phyloP scores from a whole-genome alignment of 257 asterid species.

The Knoxia roxburghii region DNA sequence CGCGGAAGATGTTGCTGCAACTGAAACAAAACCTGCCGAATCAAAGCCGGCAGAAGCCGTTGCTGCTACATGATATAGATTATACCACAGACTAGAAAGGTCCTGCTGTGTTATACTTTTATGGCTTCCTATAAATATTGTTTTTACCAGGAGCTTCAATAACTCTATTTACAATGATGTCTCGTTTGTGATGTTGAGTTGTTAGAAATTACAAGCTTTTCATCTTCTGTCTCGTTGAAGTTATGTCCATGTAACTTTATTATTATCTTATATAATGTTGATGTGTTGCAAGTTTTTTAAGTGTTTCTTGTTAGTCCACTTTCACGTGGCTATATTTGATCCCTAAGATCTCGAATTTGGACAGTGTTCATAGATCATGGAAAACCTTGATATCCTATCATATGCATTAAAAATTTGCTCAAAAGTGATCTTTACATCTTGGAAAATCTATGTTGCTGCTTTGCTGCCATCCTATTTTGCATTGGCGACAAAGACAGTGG shows the following conservation, averaged over 20 bases:
- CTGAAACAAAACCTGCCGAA: constrained; percentile 12
- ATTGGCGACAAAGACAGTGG: no score
- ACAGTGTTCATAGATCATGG: no score
- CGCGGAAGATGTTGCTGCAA: constrained; percentile 8
- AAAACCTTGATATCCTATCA: no score
- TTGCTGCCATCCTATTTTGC: no score
- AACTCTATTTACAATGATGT: background rate
- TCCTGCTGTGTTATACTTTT: background rate
- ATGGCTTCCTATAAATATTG: background rate
- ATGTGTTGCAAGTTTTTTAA: background rate
- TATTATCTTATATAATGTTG: background rate
- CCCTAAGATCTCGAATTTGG: background rate
- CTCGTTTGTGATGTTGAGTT: background rate
- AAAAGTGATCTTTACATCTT: no score
- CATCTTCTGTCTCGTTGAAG: background rate
- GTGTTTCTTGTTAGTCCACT: no score
- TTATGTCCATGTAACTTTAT: background rate
- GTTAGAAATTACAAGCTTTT: background rate
- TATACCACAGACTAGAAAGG: background rate
- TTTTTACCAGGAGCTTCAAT: constrained; percentile 5
- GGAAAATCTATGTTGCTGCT: no score
- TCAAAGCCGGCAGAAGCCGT: constrained; percentile 23
- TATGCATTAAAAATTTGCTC: no score
- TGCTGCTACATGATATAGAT: constrained; percentile 33
- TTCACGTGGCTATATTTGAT: no score